Percentiles rank a stretch among this genome's conserved stretches.
phyloP scores from a whole-genome alignment of 2,329 filamentous ascomycete species.

The Whalleya microplaca region DNA sequence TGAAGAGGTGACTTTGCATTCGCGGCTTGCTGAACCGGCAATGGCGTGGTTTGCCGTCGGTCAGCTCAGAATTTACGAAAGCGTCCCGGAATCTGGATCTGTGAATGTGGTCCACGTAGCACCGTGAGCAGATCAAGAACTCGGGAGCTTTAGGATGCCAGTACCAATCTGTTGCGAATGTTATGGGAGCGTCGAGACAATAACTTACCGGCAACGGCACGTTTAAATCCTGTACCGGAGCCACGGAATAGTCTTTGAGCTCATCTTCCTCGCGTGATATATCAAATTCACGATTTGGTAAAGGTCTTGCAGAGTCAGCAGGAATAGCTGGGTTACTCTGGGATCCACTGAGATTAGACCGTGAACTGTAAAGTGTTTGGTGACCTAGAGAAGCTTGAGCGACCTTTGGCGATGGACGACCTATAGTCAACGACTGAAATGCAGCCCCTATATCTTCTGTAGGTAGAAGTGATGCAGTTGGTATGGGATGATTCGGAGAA shows the following conservation, averaged over 20 bases:
- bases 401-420: neutral
- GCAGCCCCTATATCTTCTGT: conserved; percentile 2
- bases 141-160: conserved; percentile 37
- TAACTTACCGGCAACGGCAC: conserved; percentile 19
- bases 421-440: conserved; percentile 9
- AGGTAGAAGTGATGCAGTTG: neutral
- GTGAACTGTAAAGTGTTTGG: neutral
- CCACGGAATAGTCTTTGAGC: neutral
- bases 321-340: neutral
- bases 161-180: conserved; percentile 43
- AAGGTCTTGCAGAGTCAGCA: neutral
- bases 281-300: neutral
- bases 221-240: neutral
- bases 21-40: conserved; percentile 39
- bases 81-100: conserved; percentile 32
- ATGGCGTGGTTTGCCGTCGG: conserved; percentile 31
- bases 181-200: conserved; percentile 37
- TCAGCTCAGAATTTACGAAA: conserved; percentile 32
- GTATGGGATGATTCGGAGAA: neutral
- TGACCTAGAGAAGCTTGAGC: neutral
- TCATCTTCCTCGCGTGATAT: neutral
- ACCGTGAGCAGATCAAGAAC: conserved; percentile 46
- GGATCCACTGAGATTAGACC: neutral
- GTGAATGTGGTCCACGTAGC: conserved; percentile 44
- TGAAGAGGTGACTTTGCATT: conserved; percentile 41